Percentiles rank a stretch among this genome's conserved stretches.
Evolutionary conservation across 208 protist genomes (phyloP).

Genomic region (Phytomonas francai): DNA sequence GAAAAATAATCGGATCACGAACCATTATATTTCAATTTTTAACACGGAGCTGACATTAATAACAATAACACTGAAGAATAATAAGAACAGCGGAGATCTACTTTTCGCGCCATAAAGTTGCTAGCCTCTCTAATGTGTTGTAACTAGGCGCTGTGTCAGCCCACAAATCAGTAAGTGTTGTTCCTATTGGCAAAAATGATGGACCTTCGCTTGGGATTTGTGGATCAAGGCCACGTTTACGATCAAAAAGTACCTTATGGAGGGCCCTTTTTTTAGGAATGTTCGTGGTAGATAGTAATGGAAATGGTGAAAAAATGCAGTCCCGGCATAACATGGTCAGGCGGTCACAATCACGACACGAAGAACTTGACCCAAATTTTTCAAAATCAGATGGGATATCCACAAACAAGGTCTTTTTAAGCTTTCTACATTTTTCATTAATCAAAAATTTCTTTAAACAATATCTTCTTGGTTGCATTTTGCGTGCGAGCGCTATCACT

Average conservation of each 20-base stretch:
- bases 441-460: constrained; percentile 16
- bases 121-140: background rate
- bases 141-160: background rate
- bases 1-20: background rate
- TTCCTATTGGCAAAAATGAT: constrained; percentile 22
- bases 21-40: background rate
- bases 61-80: background rate
- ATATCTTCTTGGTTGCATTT: constrained; percentile 2
- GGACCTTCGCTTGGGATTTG: constrained; percentile 16
- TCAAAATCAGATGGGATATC: constrained; percentile 53
- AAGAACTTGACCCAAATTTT: constrained; percentile 42
- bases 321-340: constrained; percentile 54
- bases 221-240: constrained; percentile 27
- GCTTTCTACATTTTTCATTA: constrained; percentile 9
- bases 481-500: background rate
- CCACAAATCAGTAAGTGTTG: background rate
- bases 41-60: background rate
- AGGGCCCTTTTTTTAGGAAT: constrained; percentile 6
- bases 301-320: constrained; percentile 29
- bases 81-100: background rate
- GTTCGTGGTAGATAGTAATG: background rate
- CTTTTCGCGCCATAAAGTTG: background rate
- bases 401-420: constrained; percentile 26
- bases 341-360: constrained; percentile 68
- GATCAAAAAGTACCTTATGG: constrained; percentile 26